These are phyloP conservation scores for Kondoa malvinella DNA, from an alignment of 768 basidiomycete genomes.

Conservation along the genomic window DNA sequence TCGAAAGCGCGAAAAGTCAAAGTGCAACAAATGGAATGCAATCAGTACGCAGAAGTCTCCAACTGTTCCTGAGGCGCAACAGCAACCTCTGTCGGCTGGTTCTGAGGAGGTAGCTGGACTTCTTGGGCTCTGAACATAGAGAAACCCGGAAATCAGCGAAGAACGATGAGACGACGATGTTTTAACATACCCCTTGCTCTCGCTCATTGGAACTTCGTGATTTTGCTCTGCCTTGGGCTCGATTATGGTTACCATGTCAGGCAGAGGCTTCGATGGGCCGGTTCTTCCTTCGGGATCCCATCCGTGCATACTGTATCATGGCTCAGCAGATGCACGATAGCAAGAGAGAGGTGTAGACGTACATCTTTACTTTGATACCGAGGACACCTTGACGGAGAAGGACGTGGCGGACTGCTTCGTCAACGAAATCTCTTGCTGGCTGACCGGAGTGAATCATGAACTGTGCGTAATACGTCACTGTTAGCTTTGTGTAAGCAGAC, in stretches of 20 bases:
- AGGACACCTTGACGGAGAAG: constrained; percentile 95
- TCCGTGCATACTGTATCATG: constrained; percentile 67
- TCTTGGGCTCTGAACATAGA: not conserved
- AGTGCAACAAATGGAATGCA: no score
- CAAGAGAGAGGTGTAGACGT: constrained; percentile 29
- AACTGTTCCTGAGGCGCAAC: not conserved
- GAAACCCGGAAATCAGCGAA: not conserved
- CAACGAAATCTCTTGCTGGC: constrained; percentile 88
- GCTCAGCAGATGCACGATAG: not conserved
- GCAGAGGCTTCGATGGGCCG: constrained; percentile 83
- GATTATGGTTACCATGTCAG: constrained; percentile 72
- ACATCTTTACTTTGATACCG: constrained; percentile 99
- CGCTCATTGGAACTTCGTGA: not conserved
- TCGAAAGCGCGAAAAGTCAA: no score
- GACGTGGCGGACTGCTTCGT: constrained; percentile 94
- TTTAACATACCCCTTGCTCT: not conserved
- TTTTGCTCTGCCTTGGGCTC: constrained; percentile 25
- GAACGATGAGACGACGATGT: not conserved
- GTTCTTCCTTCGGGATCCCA: constrained; percentile 76
- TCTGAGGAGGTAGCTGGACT: not conserved
- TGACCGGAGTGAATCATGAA: constrained; percentile 58
- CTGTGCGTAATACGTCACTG: not conserved
- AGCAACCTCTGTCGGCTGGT: not conserved
- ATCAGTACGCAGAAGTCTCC: not conserved
- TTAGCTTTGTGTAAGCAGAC: not conserved